These are phyloP conservation scores for Conticribra guillardii DNA, from an alignment of 108 stramenopile species.

Conservation along the genomic window DNA sequence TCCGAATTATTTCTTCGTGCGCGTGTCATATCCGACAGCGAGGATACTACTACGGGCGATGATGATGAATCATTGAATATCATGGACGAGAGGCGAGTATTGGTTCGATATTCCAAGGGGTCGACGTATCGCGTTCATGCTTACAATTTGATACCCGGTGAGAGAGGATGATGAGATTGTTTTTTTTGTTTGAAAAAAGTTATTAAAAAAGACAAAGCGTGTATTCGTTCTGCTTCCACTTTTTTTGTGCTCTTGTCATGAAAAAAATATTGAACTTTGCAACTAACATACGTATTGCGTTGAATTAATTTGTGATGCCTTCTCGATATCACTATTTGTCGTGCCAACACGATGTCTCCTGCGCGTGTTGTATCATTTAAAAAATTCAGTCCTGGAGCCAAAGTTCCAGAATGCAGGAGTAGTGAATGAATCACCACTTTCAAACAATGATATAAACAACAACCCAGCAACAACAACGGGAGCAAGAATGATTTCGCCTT, in stretches of 20 bases:
- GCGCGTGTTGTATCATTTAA: not conserved
- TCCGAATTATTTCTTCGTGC: slow-evolving; percentile 57
- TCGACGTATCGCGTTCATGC: slow-evolving; percentile 72
- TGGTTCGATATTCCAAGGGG: slow-evolving; percentile 76
- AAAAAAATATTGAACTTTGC: no score
- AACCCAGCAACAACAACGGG: no score
- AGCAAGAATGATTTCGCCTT: slow-evolving; percentile 3
- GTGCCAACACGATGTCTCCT: no score
- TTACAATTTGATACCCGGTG: slow-evolving; percentile 54
- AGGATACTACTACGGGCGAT: not conserved
- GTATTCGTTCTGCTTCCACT: no score
- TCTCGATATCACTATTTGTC: no score
- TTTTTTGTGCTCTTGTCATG: no score
- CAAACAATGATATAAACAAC: no score
- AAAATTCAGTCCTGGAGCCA: slow-evolving; percentile 47
- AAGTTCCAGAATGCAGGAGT: slow-evolving; percentile 3
- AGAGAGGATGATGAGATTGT: no score
- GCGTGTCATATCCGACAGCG: slow-evolving; percentile 48
- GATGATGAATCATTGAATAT: slow-evolving; percentile 6
- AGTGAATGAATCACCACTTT: not conserved
- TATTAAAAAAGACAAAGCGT: no score
- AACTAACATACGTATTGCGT: no score
- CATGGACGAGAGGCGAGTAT: slow-evolving; percentile 37
- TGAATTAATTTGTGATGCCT: no score
- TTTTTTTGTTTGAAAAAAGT: no score